phyloP scores from a whole-genome alignment of 2,329 filamentous ascomycete species.

The Verticillium isaacii region DNA sequence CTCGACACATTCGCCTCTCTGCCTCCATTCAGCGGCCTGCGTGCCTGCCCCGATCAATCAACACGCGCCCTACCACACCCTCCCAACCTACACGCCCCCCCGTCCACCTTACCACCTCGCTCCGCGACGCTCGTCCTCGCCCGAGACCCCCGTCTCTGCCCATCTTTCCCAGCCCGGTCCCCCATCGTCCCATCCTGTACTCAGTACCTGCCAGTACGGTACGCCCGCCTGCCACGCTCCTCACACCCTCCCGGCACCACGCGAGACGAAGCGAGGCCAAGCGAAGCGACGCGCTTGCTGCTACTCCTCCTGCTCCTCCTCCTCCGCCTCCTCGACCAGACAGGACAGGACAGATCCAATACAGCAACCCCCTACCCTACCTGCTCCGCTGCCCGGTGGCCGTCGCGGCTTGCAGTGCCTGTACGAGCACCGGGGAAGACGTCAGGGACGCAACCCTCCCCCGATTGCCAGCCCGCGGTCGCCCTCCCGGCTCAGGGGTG shows the following conservation, averaged over 20 bases:
- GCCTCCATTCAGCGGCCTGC: not conserved
- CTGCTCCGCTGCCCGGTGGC: not conserved
- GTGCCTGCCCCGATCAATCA: slow-evolving; percentile 1
- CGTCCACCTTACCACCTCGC: not conserved
- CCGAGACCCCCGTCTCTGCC: not conserved
- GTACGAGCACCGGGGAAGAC: not conserved
- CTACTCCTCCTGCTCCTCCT: not conserved
- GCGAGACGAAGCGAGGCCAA: not conserved
- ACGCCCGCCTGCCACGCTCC: not conserved
- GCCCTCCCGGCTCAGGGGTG: slow-evolving; percentile 7
- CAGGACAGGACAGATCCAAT: slow-evolving; percentile 1
- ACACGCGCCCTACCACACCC: not conserved
- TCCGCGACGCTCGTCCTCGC: not conserved
- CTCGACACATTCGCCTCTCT: not conserved
- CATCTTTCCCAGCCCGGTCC: not conserved
- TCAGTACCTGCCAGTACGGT: not conserved
- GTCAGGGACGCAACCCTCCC: not conserved
- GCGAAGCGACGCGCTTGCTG: not conserved
- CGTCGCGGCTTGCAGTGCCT: not conserved
- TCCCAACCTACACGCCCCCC: not conserved
- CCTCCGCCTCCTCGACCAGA: not conserved
- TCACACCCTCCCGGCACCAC: not conserved
- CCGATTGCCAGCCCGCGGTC: slow-evolving; percentile 1
- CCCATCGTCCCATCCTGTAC: not conserved
- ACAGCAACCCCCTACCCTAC: slow-evolving; percentile 2